A percentile compares a stretch with the other conserved stretches of the same genome.
Evolutionary conservation across 1,139 yeast species (phyloP).

Genomic region (Nakaseomyces glabratus): DNA sequence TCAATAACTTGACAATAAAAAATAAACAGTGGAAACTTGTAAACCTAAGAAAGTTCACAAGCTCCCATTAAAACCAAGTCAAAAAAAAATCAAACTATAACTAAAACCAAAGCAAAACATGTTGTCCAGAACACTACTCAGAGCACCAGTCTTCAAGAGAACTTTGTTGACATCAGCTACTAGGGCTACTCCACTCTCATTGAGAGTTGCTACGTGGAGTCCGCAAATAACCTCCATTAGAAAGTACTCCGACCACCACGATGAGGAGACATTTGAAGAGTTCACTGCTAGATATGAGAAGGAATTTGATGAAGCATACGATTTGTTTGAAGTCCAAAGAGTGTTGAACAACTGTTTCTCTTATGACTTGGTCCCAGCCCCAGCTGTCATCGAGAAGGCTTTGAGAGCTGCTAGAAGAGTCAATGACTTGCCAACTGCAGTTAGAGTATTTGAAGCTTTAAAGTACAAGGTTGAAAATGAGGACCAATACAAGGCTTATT

Average conservation of each 20-base stretch:
- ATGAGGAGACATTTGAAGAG: conserved; percentile 88
- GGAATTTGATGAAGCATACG: conserved; percentile 97
- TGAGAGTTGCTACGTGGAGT: conserved; percentile 5
- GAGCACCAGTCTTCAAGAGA: conserved; percentile 21
- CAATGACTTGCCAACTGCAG: conserved; percentile 97
- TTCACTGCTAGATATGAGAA: conserved; percentile 89
- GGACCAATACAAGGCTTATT: conserved; percentile 89
- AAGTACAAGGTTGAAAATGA: conserved; percentile 92
- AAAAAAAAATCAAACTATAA: not conserved
- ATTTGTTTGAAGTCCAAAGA: conserved; percentile 91
- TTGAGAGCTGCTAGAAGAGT: conserved; percentile 98
- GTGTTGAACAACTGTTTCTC: conserved; percentile 95
- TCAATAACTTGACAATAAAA: no score
- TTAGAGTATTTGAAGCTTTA: conserved; percentile 90
- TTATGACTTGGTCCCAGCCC: conserved; percentile 97
- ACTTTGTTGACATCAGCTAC: conserved; percentile 16
- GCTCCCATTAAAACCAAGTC: no score
- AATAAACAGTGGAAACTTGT: no score
- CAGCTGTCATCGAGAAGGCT: conserved; percentile 91
- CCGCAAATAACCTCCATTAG: conserved; percentile 34
- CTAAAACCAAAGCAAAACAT: conserved; percentile 11
- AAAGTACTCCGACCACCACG: conserved; percentile 55
- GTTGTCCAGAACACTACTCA: conserved; percentile 29
- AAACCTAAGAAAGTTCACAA: not conserved
- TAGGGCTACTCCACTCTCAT: conserved; percentile 11